Evolutionary conservation across 1,139 yeast species (phyloP).

Genomic region (Pichia sp.): DNA sequence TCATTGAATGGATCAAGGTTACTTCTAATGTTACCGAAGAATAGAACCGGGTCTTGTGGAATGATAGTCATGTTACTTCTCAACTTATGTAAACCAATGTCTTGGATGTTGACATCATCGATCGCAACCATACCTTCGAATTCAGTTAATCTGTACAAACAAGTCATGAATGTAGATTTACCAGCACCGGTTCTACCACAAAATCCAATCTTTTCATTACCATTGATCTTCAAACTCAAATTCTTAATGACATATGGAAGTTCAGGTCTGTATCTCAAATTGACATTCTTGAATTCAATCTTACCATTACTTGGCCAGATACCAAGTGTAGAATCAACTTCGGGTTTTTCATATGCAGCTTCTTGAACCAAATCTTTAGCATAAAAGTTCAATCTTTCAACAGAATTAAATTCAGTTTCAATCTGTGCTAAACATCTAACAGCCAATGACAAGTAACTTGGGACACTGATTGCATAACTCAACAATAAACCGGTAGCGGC

Average conservation of each 20-base stretch:
- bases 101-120: slow-evolving; percentile 37
- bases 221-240: slow-evolving; percentile 40
- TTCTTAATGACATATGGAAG: slow-evolving; percentile 71
- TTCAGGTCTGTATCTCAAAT: slow-evolving; percentile 70
- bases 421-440: slow-evolving; percentile 50
- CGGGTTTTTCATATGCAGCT: slow-evolving; percentile 53
- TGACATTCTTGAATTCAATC: slow-evolving; percentile 55
- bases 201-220: slow-evolving; percentile 39
- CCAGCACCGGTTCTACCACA: slow-evolving; percentile 49
- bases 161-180: slow-evolving; percentile 41
- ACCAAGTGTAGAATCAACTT: slow-evolving; percentile 48
- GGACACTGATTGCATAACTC: slow-evolving; percentile 50
- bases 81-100: slow-evolving; percentile 36
- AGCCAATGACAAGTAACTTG: slow-evolving; percentile 46
- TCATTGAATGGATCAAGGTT: slow-evolving; percentile 43
- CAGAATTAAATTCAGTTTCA: slow-evolving; percentile 52
- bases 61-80: slow-evolving; percentile 41
- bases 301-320: slow-evolving; percentile 62
- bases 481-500: slow-evolving; percentile 71
- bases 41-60: slow-evolving; percentile 47
- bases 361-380: slow-evolving; percentile 60
- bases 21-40: slow-evolving; percentile 39
- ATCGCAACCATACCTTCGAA: slow-evolving; percentile 51
- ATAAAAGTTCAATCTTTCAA: slow-evolving; percentile 47
- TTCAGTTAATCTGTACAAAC: slow-evolving; percentile 39